Percentiles rank a stretch among this genome's conserved stretches.
Evolutionary conservation across 805 yeast species (phyloP).

Genomic region (Myxozyma kluyveri): DNA sequence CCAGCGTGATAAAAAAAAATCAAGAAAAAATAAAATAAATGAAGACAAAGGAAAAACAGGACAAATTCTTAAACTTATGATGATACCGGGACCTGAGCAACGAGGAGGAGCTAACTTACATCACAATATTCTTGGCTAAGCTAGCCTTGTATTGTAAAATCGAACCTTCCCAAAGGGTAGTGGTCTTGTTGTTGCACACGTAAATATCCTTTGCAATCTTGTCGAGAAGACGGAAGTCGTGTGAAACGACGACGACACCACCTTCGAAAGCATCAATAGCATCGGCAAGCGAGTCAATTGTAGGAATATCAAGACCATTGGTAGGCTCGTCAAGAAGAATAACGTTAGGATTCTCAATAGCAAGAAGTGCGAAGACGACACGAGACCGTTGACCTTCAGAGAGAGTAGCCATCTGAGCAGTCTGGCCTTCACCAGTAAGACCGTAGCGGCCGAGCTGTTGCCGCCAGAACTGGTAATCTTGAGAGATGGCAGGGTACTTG

Average conservation of each 20-base stretch:
- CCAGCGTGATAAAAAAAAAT: neutral
- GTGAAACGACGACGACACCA: constrained; percentile 98
- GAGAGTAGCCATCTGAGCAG: constrained; percentile 96
- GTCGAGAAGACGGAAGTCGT: constrained; percentile 96
- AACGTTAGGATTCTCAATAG: constrained; percentile 92
- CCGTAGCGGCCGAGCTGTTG: constrained; percentile 97
- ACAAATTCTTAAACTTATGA: too few relatives aligned
- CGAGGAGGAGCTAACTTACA: constrained; percentile 12
- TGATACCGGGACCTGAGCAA: too few relatives aligned
- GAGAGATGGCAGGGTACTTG: constrained; percentile 83
- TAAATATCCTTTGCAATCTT: constrained; percentile 96
- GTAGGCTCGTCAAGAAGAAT: constrained; percentile 98
- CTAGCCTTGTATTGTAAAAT: constrained; percentile 90
- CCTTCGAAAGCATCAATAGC: constrained; percentile 94
- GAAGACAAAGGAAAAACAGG: neutral
- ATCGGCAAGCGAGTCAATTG: constrained; percentile 95
- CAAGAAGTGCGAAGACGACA: constrained; percentile 94
- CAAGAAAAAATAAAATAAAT: neutral
- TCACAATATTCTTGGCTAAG: constrained; percentile 86
- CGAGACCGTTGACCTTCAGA: constrained; percentile 99
- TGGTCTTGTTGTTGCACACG: constrained; percentile 93
- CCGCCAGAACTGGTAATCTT: constrained; percentile 96
- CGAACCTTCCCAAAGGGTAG: constrained; percentile 93
- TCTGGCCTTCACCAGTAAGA: constrained; percentile 97
- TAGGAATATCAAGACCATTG: constrained; percentile 97